Evolutionary conservation across 441 rosid species (phyloP), one percentile per base, ranked within the genome.

Genomic region (Daphne laureola): DNA sequence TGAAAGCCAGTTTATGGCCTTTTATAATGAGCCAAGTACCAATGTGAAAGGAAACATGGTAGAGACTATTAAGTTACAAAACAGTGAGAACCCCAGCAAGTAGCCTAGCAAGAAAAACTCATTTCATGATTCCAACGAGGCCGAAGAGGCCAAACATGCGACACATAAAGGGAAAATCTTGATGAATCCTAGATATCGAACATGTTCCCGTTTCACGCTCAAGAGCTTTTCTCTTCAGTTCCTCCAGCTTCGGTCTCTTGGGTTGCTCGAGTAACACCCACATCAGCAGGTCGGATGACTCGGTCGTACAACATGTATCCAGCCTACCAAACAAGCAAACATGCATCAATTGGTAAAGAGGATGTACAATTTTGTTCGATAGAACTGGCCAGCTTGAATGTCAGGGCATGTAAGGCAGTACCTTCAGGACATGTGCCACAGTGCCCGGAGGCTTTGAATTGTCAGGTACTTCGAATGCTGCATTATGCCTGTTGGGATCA

Each of bases 401-500:
- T 31, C 11, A 9, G 38, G 11, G 38, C 3, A 21, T 21, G 23
- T 21, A 35, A 51, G 14, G 5, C 0, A 65, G 36, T 75, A 83
- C 98, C 98, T 93, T 93, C n/a, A 93, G 67, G 65, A 89, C 97
- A 52, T 72, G 76, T 51, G 96, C 97, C 53, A 89, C 79, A 8
- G 87, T 87, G 80, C 97, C 96, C 36, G 77, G 79, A 43, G 98
- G 96, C 76, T 83, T 93, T 25, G 97, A 86, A 65, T 75, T 73
- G 78, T 92, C 96, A 11, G 83, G 87, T 57, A 84, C 70, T 72
- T 80, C 82, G 68, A 81, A 89, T 21, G 78, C 79, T 55, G 98
- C 95, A 74, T 84, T 77, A 67, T 89, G 97, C 74, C 80, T 67
- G 53, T 89, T 77, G 26, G 97, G 96, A 81, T 93, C 90, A 75